phyloP scores from a whole-genome alignment of 2,329 filamentous ascomycete species.

The Pestalotiopsis sp. region DNA sequence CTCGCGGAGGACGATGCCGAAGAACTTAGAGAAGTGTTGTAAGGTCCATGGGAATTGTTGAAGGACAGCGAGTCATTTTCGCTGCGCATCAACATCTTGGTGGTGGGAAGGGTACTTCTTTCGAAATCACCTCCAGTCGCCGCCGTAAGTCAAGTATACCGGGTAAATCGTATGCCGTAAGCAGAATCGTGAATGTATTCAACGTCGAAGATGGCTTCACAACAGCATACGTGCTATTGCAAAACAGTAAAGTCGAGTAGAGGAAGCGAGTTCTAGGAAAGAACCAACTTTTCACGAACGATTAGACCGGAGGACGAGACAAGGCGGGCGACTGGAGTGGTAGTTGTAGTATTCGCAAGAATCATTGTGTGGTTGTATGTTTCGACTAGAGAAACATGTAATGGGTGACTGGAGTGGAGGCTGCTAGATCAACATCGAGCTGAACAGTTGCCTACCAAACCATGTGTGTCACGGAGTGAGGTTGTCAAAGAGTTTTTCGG shows the following conservation, averaged over 20 bases:
- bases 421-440: constrained; percentile 34
- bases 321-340: constrained; percentile 65
- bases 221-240: constrained; percentile 39
- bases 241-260: constrained; percentile 44
- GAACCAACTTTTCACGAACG: constrained; percentile 54
- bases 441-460: constrained; percentile 31
- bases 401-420: constrained; percentile 35
- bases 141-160: constrained; percentile 54
- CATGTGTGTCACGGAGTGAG: constrained; percentile 21
- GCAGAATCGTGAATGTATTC: constrained; percentile 37
- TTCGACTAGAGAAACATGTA: constrained; percentile 32
- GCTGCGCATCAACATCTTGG: constrained; percentile 61
- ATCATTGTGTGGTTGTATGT: constrained; percentile 54
- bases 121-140: constrained; percentile 52
- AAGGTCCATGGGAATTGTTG: constrained; percentile 58
- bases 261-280: constrained; percentile 46
- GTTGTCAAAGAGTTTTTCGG: neutral
- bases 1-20: constrained; percentile 77
- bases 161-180: constrained; percentile 45
- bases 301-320: constrained; percentile 63
- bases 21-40: constrained; percentile 72
- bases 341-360: constrained; percentile 52
- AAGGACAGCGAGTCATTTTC: constrained; percentile 56
- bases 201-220: constrained; percentile 44
- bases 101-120: constrained; percentile 31